These are phyloP conservation scores for Oidium heveae DNA, from an alignment of 2,329 filamentous ascomycete species.

Conservation along the genomic window DNA sequence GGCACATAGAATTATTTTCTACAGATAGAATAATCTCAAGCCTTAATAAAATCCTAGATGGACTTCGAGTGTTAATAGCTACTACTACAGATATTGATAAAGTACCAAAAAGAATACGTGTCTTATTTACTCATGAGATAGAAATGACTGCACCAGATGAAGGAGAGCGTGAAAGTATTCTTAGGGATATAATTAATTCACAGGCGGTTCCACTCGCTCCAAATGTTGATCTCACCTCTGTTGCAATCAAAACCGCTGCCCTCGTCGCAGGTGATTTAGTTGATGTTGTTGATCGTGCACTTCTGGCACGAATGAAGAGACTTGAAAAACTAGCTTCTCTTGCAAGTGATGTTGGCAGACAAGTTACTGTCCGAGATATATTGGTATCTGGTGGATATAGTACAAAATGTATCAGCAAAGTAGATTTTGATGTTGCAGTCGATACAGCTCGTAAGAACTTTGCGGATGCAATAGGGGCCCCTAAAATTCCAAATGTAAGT, in stretches of 20 bases:
- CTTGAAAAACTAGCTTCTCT: slow-evolving; percentile 44
- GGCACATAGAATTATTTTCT: slow-evolving; percentile 73
- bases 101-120: slow-evolving; percentile 68
- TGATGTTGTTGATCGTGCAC: slow-evolving; percentile 77
- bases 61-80: slow-evolving; percentile 62
- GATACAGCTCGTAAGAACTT: slow-evolving; percentile 95
- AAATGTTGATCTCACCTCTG: slow-evolving; percentile 58
- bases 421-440: slow-evolving; percentile 78
- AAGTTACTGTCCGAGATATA: slow-evolving; percentile 54
- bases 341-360: slow-evolving; percentile 16
- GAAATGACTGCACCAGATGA: slow-evolving; percentile 88
- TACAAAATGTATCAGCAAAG: slow-evolving; percentile 51
- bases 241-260: slow-evolving; percentile 87
- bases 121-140: slow-evolving; percentile 83
- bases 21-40: slow-evolving; percentile 74
- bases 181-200: slow-evolving; percentile 54
- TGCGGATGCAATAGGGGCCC: slow-evolving; percentile 85
- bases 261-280: slow-evolving; percentile 83
- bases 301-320: slow-evolving; percentile 50
- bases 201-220: slow-evolving; percentile 53
- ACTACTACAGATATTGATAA: slow-evolving; percentile 93
- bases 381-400: slow-evolving; percentile 63
- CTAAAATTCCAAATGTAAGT: slow-evolving; percentile 89
- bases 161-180: slow-evolving; percentile 66
- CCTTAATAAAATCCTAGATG: slow-evolving; percentile 59